Evolutionary conservation across 192 early-diverging fungal genomes (phyloP).

Genomic region (Nowakowskiella sp.): DNA sequence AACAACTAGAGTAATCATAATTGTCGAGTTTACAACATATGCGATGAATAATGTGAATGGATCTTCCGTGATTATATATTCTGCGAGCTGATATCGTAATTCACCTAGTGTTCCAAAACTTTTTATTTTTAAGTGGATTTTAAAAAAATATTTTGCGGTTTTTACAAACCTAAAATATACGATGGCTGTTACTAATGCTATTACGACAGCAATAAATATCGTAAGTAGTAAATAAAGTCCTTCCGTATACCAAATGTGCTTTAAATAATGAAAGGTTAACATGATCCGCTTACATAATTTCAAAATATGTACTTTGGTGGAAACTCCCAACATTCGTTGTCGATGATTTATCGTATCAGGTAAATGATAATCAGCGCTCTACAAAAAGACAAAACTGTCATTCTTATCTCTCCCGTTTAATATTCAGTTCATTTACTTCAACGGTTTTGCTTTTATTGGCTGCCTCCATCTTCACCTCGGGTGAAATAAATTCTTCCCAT

Average conservation of each 20-base stretch:
- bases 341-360: conserved; percentile 4
- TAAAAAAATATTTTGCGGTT: background rate
- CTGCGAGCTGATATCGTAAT: background rate
- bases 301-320: background rate
- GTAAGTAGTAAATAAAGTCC: background rate
- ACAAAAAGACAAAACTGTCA: background rate
- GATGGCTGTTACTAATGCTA: background rate
- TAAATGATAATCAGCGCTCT: conserved; percentile 1
- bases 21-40: background rate
- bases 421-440: background rate
- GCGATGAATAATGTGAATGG: background rate
- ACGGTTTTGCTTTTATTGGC: no score
- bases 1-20: background rate
- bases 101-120: background rate
- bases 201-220: background rate
- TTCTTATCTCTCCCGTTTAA: background rate
- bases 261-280: background rate
- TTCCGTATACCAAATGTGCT: conserved; percentile 2
- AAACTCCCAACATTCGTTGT: background rate
- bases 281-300: background rate
- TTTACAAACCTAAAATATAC: conserved; percentile 1
- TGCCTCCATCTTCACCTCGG: no score
- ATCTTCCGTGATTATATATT: conserved; percentile 2
- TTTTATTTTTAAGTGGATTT: background rate
- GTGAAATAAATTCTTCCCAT: no score